A percentile compares a stretch with the other conserved stretches of the same genome.
Evolutionary conservation across 2,329 filamentous ascomycete genomes (phyloP).

Genomic region (Cladosporium sp.): DNA sequence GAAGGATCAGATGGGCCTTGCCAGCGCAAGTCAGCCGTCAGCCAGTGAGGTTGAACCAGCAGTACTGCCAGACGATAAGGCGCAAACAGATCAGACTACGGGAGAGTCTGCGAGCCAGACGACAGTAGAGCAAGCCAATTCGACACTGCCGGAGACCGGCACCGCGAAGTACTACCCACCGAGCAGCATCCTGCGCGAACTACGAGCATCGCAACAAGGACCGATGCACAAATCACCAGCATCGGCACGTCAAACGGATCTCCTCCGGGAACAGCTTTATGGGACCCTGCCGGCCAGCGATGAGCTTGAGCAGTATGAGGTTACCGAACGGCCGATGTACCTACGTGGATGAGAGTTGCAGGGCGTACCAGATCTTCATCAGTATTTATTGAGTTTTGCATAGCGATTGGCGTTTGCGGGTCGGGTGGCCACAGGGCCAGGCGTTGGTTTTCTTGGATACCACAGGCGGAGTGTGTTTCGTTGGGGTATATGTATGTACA

Average conservation of each 20-base stretch:
- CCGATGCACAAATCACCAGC: neutral
- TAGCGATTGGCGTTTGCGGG: slow-evolving; percentile 25
- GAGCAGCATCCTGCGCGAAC: slow-evolving; percentile 9
- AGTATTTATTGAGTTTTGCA: slow-evolving; percentile 17
- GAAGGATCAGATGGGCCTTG: slow-evolving; percentile 15
- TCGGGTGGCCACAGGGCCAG: neutral
- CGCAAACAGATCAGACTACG: neutral
- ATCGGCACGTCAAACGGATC: neutral
- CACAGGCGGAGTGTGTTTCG: neutral
- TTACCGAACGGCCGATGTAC: slow-evolving; percentile 25
- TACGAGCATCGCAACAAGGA: neutral
- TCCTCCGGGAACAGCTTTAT: slow-evolving; percentile 22
- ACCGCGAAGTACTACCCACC: neutral
- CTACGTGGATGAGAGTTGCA: slow-evolving; percentile 12
- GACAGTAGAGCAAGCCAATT: neutral
- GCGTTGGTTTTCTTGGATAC: slow-evolving; percentile 5
- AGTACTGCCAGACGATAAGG: neutral
- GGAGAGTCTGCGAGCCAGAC: neutral
- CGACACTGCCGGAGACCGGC: neutral
- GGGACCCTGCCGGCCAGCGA: slow-evolving; percentile 14
- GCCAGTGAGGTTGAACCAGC: neutral
- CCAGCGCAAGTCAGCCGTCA: neutral
- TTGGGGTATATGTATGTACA: neutral
- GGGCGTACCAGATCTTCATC: neutral
- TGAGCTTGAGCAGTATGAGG: slow-evolving; percentile 24